Evolutionary conservation across 352 stramenopile genomes (phyloP), one percentile per base, ranked within the genome.

Genomic region (Blastocystis hominis): DNA sequence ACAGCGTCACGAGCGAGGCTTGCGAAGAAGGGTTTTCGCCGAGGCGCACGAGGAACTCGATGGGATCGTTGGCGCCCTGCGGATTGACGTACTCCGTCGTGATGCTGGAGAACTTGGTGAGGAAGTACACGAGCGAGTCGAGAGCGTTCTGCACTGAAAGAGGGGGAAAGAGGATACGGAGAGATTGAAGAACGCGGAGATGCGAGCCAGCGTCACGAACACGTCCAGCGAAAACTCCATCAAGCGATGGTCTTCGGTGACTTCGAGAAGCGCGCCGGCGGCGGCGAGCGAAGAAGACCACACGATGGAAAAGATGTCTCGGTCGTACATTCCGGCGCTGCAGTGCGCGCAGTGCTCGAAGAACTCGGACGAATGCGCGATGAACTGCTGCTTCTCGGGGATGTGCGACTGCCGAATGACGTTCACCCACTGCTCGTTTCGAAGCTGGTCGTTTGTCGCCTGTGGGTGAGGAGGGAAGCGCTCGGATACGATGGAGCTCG

Each of bases 361-460:
- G 72, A 84, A 84, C 10, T 24, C 55, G 20, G 72, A 40, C 17
- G 72, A 84, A 46, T 84, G 72, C n/a, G 53, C 72, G 44, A 84
- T 84, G 56, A 84, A 84, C 72, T 84, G 72, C 50, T 84, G 72
- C 17, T 24, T 69, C 40, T 64, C 24, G 10, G 72, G 54, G 9
- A 76, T 55, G 38, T 64, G 44, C 3, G 72, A 53, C 36, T 84
- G 72, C 38, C 72, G 72, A 2, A 87, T 87, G 36, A 87, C 66
- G 44, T 87, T 87, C 40, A 78, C 77, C 77, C 77, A 87, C 47
- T 87, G 77, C 30, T 87, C 77, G 55, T 63, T 75, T 3, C 77
- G 53, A 38, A 84, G 56, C 72, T 84, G 72, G 56, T 84, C 72
- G 44, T 66, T 68, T 7, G 50, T 84, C n/a, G 72, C 54, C 50